A percentile compares a stretch with the other conserved stretches of the same genome.
phyloP scores from a whole-genome alignment of 305 asterid species.

The Solanum aculeatissimum region DNA sequence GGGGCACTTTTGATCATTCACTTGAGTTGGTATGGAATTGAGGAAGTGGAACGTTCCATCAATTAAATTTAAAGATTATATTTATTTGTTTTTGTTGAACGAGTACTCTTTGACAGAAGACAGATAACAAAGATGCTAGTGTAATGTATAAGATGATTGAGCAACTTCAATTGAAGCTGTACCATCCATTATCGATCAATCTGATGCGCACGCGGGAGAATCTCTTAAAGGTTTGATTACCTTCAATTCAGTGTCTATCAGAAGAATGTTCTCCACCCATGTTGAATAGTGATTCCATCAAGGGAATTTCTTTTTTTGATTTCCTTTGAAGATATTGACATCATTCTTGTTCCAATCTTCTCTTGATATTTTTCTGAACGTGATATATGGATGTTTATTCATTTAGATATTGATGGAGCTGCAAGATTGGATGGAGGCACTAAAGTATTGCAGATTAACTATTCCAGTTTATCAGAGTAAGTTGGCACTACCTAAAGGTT shows the following conservation, averaged over 20 bases:
- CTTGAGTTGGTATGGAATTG: background rate
- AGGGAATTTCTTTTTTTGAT: background rate
- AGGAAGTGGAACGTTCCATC: background rate
- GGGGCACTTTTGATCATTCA: background rate
- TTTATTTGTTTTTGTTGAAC: background rate
- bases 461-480: slow-evolving; percentile 68
- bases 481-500: slow-evolving; percentile 6
- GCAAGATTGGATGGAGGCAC: slow-evolving; percentile 77
- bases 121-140: slow-evolving; percentile 44
- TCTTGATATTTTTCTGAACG: background rate
- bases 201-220: slow-evolving; percentile 75
- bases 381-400: slow-evolving; percentile 1
- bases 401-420: slow-evolving; percentile 61
- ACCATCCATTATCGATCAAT: slow-evolving; percentile 60
- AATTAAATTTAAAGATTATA: background rate
- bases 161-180: slow-evolving; percentile 45
- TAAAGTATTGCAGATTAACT: slow-evolving; percentile 55
- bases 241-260: background rate
- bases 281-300: background rate
- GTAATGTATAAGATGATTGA: slow-evolving; percentile 50
- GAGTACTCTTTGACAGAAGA: background rate
- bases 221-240: slow-evolving; percentile 58
- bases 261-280: background rate
- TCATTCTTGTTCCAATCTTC: background rate
- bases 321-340: background rate